Evolutionary conservation across 108 stramenopile species (phyloP).

Genomic region (Cyclotella cryptica): DNA sequence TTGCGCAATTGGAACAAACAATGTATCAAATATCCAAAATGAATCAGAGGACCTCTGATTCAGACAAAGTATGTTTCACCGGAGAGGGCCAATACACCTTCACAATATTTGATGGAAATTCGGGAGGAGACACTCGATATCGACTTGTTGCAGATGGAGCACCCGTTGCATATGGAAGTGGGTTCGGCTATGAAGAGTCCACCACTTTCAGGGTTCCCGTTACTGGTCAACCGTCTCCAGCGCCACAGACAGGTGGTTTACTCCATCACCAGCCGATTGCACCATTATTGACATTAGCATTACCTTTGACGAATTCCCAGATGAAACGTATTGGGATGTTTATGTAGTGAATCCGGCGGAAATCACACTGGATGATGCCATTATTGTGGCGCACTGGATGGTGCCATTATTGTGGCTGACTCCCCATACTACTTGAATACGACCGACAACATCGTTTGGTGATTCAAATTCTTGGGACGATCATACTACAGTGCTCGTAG

Average conservation of each 20-base stretch:
- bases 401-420: slow-evolving; percentile 4
- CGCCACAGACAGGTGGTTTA: neutral
- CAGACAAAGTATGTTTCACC: slow-evolving; percentile 18
- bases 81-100: slow-evolving; percentile 27
- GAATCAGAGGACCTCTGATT: neutral
- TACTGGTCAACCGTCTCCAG: slow-evolving; percentile 8
- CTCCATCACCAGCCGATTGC: neutral
- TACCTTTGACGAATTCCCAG: slow-evolving; percentile 23
- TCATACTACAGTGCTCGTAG: slow-evolving; percentile 8
- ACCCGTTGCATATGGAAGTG: slow-evolving; percentile 1
- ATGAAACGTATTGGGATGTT: slow-evolving; percentile 20
- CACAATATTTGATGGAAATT: slow-evolving; percentile 20
- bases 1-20: slow-evolving; percentile 13
- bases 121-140: slow-evolving; percentile 15
- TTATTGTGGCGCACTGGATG: too few species aligned
- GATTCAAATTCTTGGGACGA: slow-evolving; percentile 3
- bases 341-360: neutral
- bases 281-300: slow-evolving; percentile 12
- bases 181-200: slow-evolving; percentile 4
- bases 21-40: neutral
- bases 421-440: slow-evolving; percentile 6
- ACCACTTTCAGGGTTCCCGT: slow-evolving; percentile 11
- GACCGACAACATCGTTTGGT: neutral
- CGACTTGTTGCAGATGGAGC: slow-evolving; percentile 3
- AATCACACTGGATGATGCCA: neutral